A percentile compares a stretch with the other conserved stretches of the same genome.
phyloP scores from a whole-genome alignment of 2,329 filamentous ascomycete genomes.

The Immersiporthe knoxdaviesiana region DNA sequence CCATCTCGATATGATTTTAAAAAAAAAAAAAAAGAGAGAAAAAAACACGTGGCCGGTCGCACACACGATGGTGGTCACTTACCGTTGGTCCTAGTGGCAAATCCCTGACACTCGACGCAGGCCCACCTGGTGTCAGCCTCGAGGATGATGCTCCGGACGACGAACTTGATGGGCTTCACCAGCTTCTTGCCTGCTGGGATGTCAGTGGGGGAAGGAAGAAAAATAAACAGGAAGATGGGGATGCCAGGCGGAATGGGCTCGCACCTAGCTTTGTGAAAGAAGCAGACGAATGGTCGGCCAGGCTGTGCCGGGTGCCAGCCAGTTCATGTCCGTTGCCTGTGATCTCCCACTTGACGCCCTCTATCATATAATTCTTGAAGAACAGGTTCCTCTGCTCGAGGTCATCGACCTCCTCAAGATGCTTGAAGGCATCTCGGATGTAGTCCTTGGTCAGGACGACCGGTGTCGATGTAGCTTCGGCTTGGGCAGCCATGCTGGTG shows the following conservation, averaged over 20 bases:
- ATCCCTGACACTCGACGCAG: constrained; percentile 14
- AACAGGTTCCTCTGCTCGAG: background rate
- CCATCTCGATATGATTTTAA: too few relatives aligned
- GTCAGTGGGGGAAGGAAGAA: background rate
- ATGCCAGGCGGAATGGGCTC: background rate
- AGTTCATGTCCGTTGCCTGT: constrained; percentile 4
- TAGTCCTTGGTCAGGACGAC: constrained; percentile 14
- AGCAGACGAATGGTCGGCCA: constrained; percentile 7
- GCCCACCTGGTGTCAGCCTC: constrained; percentile 13
- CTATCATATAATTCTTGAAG: constrained; percentile 9
- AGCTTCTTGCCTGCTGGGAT: constrained; percentile 3
- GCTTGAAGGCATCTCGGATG: constrained; percentile 5
- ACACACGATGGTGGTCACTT: background rate
- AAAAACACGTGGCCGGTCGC: too few relatives aligned
- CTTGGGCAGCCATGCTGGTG: constrained; percentile 2
- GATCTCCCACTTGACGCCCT: constrained; percentile 11
- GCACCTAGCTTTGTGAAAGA: constrained; percentile 12
- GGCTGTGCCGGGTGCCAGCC: constrained; percentile 11
- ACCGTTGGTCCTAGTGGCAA: constrained; percentile 13
- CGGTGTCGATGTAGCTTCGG: background rate
- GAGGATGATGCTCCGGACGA: constrained; percentile 12
- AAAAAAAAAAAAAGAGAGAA: background rate
- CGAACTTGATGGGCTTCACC: constrained; percentile 8
- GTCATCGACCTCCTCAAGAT: constrained; percentile 8
- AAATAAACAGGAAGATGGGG: too few relatives aligned